Evolutionary conservation across 176 grass and related monocot genomes (phyloP), one percentile per base, ranked within the genome.

Genomic region (Ananas comosus): DNA sequence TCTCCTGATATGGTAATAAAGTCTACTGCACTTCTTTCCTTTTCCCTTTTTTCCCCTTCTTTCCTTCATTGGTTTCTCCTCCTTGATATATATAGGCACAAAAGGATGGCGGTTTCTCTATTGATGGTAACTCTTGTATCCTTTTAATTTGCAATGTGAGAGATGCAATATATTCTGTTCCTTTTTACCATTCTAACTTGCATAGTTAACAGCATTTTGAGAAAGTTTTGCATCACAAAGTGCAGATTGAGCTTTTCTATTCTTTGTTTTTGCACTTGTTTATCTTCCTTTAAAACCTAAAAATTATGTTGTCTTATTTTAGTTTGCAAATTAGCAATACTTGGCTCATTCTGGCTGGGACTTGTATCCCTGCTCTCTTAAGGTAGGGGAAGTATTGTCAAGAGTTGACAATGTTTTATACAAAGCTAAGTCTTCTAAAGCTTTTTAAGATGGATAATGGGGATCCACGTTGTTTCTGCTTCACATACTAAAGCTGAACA

Each of bases 1-100:
- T 87, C 72, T 74, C 81, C 81, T 58, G 48, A 64, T 59, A 68
- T 80, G 82, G 80, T 91, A 91, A 68, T 66, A 17, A 49, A 67
- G n/a, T 13, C 59, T 0, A 52, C 16, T 47, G 21, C 13, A 13
- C 24, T n/a, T 71, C 64, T 50, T 52, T 51, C 66, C 65, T 82
- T 13, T 61, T 66, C 14, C 27, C 49, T 11, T 88, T 70, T 70
- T 0, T 16, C 49, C 23, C 14, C 21, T 54, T 2, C 25, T 72
- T 71, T 29, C 29, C 66, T 42, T 4, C 33, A 42, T 42, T 42
- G 6, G 33, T 42, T 42, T 42, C 33, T 11, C 79, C 54, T 80
- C 22, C 8, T 84, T 29, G 25, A 56, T 0, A 8, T 0, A 8
- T 75, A 48, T 68, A 91, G 83, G 85, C 53, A 23, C 69, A 79